Evolutionary conservation across 345 rosid species (phyloP), one percentile per base, ranked within the genome.

Genomic region (Salix brachista): DNA sequence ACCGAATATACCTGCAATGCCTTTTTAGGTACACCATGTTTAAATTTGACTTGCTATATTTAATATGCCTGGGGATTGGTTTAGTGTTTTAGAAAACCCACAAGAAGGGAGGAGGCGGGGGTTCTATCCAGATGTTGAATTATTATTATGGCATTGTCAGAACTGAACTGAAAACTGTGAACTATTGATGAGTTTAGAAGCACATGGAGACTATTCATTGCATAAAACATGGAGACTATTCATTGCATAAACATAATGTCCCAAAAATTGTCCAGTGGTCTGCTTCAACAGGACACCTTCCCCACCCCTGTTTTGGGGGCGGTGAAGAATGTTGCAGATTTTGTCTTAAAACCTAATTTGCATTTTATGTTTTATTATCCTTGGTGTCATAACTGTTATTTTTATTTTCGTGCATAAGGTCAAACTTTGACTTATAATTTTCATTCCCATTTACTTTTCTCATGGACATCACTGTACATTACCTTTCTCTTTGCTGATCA

Each of bases 1-100:
- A 90, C 79, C 86, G 95, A 81, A 93, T 96, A 82, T 93, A 91
- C 83, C 79, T 96, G 76, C 99, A 93, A 75, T 96, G 98, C 85
- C 99, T 96, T 83, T 96, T 93, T 90, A 93, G 98, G 98, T 96
- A 91, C 23, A 1, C 61, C n/a, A 69, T 66, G 34, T 69, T 37
- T 41, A 6, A 42, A 41, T 56, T 23, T 41, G 54, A 56, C 56
- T 58, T 58, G 28, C 10, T 12, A 30, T 65, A 32, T 65, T 18
- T 26, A 32, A 65, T 21, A 30, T 65, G 41, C 16, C 41, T 2
- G 36, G 39, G 39, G 39, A 30, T 65, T 13, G 6, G 28, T 36
- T 64, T 28, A 25, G 30, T 9, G 21, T 73, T 34, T 23, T 19
- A 54, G 9, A 54, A 54, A 19, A 21, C 25, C 23, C 11, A 21